Base-by-base conservation (phyloP, 192 early-diverging fungal species). In the Coemansia erecta region DNA sequence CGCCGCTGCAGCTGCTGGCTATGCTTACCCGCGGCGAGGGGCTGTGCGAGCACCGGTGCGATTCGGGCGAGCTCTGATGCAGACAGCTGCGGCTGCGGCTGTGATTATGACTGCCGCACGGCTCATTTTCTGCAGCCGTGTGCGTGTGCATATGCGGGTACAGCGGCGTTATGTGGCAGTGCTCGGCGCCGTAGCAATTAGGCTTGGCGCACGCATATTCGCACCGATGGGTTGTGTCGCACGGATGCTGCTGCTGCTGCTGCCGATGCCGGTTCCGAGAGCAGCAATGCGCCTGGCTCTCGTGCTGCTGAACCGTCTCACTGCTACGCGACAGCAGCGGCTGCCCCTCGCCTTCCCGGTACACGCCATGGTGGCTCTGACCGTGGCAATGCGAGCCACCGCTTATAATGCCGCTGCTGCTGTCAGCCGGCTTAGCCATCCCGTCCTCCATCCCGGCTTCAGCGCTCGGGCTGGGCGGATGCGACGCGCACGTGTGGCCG, bases 81-180 rank as follows among this genome's bases (percentile, higher is more conserved):
- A 31, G 28, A 31, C 28, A 31, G 50, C n/a, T n/a, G n/a, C n/a
- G n/a, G 21, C 18, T 22, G 50, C 54, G 45, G 31, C n/a, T 37
- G 47, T 61, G 59, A 28, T 14, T 8, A 18, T 19, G 53, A 13
- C 2, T 35, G 42, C 4, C 13, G 17, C 28, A 5, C 4, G 13
- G 42, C 42, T 15, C 15, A n/a, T 15, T n/a, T 10, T 10, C 47
- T 22, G 21, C 47, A 23, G 7, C 28, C 28, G 28, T 6, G 23
- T 68, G 66, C 8, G 54, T 51, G 28, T 75, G 72, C 42, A 67
- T 43, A 21, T 75, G 72, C 23, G 72, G 72, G 26, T 68, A 75
- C 15, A 75, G 42, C 18, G 72, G 72, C 37, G 72, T 68, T 15
- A 75, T 75, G 43, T 75, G 72, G 49, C 72, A 75, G 46, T 75